Evolutionary conservation across 2,329 filamentous ascomycete genomes (phyloP).

Genomic region (Fusarium zealandicum): DNA sequence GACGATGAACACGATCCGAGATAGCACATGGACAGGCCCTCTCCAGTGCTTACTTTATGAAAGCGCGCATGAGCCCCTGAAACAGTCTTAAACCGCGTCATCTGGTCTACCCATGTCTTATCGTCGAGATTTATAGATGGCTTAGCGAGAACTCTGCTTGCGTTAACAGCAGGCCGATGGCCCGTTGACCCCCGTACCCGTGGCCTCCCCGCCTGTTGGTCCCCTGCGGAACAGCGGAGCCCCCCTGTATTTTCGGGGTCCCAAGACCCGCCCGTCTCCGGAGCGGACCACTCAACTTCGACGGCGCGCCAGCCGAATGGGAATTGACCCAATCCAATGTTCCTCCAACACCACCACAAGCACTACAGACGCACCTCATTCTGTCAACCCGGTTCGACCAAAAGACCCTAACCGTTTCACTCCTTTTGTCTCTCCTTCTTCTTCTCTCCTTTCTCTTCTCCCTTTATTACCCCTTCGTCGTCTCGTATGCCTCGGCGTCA

Average conservation of each 20-base stretch:
- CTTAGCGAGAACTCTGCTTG: no score
- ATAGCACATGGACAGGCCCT: not conserved
- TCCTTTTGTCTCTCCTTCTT: constrained; percentile 21
- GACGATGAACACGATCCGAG: constrained; percentile 13
- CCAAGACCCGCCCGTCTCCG: constrained; percentile 32
- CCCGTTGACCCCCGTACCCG: constrained; percentile 21
- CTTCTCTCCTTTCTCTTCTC: constrained; percentile 14
- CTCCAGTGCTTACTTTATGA: not conserved
- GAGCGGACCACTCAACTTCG: constrained; percentile 24
- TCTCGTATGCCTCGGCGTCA: constrained; percentile 35
- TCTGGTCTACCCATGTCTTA: constrained; percentile 2
- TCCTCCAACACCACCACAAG: constrained; percentile 37
- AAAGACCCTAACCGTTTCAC: constrained; percentile 21
- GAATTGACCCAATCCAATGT: constrained; percentile 12
- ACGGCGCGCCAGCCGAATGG: constrained; percentile 16
- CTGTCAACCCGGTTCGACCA: constrained; percentile 29
- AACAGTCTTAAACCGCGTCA: not conserved
- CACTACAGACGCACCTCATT: constrained; percentile 30
- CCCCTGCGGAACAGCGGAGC: constrained; percentile 17
- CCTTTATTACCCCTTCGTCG: constrained; percentile 9
- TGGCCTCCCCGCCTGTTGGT: constrained; percentile 27
- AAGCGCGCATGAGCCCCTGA: constrained; percentile 8
- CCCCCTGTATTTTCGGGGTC: constrained; percentile 34
- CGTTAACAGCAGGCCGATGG: not conserved
- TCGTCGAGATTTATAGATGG: not conserved